Conservation (phyloP, 108 stramenopile genomes). For the Cyclotella cryptica region DNA sequence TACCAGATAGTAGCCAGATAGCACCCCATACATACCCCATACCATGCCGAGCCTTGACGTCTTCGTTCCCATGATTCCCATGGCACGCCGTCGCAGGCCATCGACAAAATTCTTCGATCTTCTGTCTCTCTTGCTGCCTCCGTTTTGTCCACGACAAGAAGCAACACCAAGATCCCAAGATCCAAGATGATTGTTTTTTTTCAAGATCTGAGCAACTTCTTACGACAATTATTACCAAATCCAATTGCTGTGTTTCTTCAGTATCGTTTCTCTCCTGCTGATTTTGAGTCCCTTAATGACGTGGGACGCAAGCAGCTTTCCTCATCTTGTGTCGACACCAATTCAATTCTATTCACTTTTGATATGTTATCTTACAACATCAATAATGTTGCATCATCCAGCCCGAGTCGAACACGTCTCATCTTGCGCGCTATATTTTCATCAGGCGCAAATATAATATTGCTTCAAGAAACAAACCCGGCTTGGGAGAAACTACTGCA, state of each 20-base stretch:
- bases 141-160: too few species aligned
- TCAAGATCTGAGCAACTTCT: conserved; percentile 23
- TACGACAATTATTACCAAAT: conserved; percentile 22
- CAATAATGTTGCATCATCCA: conserved; percentile 23
- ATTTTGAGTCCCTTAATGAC: not conserved
- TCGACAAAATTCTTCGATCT: too few species aligned
- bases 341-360: conserved; percentile 13
- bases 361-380: conserved; percentile 52
- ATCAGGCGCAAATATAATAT: conserved; percentile 41
- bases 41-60: too few species aligned
- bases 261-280: conserved; percentile 6
- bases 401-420: conserved; percentile 5
- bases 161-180: not conserved
- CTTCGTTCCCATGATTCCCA: too few species aligned
- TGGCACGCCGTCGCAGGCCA: too few species aligned
- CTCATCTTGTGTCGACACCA: not conserved
- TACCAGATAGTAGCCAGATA: too few species aligned
- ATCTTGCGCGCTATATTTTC: conserved; percentile 48
- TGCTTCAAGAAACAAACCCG: conserved; percentile 52
- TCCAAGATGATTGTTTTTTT: not conserved
- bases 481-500: conserved; percentile 39
- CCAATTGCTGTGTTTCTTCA: conserved; percentile 13
- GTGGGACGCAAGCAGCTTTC: not conserved
- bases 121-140: too few species aligned
- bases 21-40: too few species aligned